A percentile compares a stretch with the other conserved stretches of the same genome.
Conservation (phyloP, 805 yeast genomes). For the Candida xyloterini region DNA sequence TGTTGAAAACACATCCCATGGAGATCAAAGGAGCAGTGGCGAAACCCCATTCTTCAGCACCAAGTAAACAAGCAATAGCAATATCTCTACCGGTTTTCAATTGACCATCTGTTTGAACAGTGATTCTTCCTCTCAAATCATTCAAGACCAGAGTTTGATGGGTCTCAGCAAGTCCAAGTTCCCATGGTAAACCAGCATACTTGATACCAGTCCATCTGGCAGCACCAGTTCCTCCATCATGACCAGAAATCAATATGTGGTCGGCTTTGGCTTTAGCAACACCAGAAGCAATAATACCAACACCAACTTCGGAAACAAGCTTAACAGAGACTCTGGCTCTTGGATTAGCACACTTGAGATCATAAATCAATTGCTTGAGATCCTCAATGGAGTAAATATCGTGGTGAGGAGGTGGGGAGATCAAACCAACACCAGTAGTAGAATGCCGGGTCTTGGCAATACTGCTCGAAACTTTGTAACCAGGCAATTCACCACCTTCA, state of each 20-base stretch:
- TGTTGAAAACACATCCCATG: constrained; percentile 96
- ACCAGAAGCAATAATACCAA: constrained; percentile 98
- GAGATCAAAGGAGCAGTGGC: constrained; percentile 97
- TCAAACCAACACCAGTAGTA: constrained; percentile 93
- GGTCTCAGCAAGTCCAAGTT: constrained; percentile 94
- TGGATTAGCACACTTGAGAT: constrained; percentile 94
- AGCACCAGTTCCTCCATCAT: constrained; percentile 99
- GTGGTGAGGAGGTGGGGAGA: constrained; percentile 98
- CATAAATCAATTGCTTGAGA: constrained; percentile 93
- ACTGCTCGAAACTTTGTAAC: constrained; percentile 80
- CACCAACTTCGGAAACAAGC: constrained; percentile 97
- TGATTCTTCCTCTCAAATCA: constrained; percentile 92
- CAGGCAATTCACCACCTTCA: constrained; percentile 99
- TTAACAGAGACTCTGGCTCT: constrained; percentile 96
- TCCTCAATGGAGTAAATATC: constrained; percentile 98
- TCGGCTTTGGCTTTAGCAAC: constrained; percentile 99
- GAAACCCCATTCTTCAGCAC: constrained; percentile 98
- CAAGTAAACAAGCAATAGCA: constrained; percentile 91
- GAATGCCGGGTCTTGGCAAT: constrained; percentile 97
- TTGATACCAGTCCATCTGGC: constrained; percentile 96
- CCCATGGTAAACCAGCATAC: constrained; percentile 99
- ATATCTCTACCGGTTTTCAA: constrained; percentile 95
- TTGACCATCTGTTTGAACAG: constrained; percentile 98
- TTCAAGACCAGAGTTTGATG: constrained; percentile 95
- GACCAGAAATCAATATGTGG: constrained; percentile 92